Evolutionary conservation across 768 basidiomycete genomes (phyloP).

Genomic region (Lactarius evosmus): DNA sequence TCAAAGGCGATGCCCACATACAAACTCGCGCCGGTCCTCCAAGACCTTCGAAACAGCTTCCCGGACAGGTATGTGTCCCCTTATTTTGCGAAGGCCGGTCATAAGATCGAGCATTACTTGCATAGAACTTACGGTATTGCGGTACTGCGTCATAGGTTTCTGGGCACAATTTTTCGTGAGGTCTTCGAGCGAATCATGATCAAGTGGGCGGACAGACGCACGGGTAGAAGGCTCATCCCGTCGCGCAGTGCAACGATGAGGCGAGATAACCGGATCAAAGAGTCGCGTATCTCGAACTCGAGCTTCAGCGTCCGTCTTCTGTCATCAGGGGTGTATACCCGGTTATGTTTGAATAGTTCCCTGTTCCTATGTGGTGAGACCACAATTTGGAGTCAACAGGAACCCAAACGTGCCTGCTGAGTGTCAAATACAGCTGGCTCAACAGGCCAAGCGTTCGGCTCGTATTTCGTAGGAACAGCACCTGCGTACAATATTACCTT

Average conservation of each 20-base stretch:
- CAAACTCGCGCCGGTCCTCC: slow-evolving; percentile 44
- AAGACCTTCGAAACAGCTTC: slow-evolving; percentile 41
- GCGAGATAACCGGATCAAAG: slow-evolving; percentile 39
- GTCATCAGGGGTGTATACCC: slow-evolving; percentile 31
- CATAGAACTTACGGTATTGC: slow-evolving; percentile 37
- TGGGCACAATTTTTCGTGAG: slow-evolving; percentile 22
- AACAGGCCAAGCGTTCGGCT: slow-evolving; percentile 40
- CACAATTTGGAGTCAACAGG: background rate
- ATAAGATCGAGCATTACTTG: slow-evolving; percentile 44
- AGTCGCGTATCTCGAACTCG: slow-evolving; percentile 43
- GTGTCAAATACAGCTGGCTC: slow-evolving; percentile 43
- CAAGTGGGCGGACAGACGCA: slow-evolving; percentile 29
- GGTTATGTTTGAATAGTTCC: slow-evolving; percentile 32
- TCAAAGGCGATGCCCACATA: slow-evolving; percentile 25
- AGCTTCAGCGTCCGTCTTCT: slow-evolving; percentile 40
- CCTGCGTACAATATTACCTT: slow-evolving; percentile 29
- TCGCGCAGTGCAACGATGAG: slow-evolving; percentile 44
- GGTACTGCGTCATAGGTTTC: slow-evolving; percentile 49
- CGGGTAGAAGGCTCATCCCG: slow-evolving; percentile 48
- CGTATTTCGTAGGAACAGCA: slow-evolving; percentile 42
- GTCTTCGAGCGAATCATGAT: background rate
- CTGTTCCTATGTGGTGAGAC: slow-evolving; percentile 5
- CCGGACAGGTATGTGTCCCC: slow-evolving; percentile 46
- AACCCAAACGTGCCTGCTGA: slow-evolving; percentile 39
- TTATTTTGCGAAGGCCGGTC: slow-evolving; percentile 46